These are phyloP conservation scores for Klebsormidium nitens DNA, from an alignment of 139 green algal genomes.

Conservation along the genomic window DNA sequence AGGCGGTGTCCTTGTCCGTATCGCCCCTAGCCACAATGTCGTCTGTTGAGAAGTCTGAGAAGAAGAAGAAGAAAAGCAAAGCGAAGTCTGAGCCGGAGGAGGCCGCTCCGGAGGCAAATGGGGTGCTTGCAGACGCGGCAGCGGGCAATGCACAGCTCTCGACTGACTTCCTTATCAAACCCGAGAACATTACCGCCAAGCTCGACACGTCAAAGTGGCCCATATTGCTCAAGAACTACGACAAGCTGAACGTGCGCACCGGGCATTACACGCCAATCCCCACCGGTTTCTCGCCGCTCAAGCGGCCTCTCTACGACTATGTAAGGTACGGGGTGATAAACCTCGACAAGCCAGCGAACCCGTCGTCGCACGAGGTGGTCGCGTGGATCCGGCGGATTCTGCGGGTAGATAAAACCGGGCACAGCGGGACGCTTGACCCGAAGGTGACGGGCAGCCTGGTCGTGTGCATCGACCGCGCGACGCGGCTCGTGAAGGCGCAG, in stretches of 20 bases:
- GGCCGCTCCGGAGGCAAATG: not conserved
- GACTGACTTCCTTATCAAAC: slow-evolving; percentile 56
- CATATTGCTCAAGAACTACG: slow-evolving; percentile 82
- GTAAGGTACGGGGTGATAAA: slow-evolving; percentile 95
- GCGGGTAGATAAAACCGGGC: slow-evolving; percentile 96
- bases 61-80: too few species aligned
- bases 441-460: slow-evolving; percentile 95
- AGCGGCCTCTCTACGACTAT: slow-evolving; percentile 84
- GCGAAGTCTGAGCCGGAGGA: too few species aligned
- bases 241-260: slow-evolving; percentile 73
- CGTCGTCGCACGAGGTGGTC: slow-evolving; percentile 94
- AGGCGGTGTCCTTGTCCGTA: too few species aligned
- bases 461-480: slow-evolving; percentile 96
- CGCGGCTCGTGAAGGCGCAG: slow-evolving; percentile 96
- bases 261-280: slow-evolving; percentile 99
- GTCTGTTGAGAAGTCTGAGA: too few species aligned
- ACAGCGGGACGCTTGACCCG: slow-evolving; percentile 93
- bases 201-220: slow-evolving; percentile 94
- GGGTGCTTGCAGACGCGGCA: not conserved
- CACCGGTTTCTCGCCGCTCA: slow-evolving; percentile 79
- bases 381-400: slow-evolving; percentile 95
- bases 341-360: slow-evolving; percentile 97
- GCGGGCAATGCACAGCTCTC: not conserved
- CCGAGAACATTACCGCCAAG: slow-evolving; percentile 49
- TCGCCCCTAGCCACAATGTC: too few species aligned